phyloP scores from a whole-genome alignment of 768 basidiomycete genomes.

The Fibroporia radiculosa region DNA sequence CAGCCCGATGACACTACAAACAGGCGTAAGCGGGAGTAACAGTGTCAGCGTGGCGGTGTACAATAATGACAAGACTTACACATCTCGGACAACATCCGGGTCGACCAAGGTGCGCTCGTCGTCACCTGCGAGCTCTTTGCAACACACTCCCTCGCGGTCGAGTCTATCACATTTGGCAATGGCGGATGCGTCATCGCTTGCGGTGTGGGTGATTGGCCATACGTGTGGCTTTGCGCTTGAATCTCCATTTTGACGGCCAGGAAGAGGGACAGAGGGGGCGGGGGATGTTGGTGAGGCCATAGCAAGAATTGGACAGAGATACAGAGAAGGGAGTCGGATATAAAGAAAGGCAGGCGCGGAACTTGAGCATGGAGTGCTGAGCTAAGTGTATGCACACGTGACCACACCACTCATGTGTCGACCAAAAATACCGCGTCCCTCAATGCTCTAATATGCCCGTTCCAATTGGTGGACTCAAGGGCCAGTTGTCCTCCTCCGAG shows the following conservation, averaged over 20 bases:
- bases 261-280: slow-evolving; percentile 16
- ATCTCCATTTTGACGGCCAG: slow-evolving; percentile 12
- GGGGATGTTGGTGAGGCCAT: slow-evolving; percentile 6
- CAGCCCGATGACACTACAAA: slow-evolving; percentile 72
- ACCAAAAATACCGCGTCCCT: no score
- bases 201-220: slow-evolving; percentile 52
- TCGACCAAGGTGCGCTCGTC: slow-evolving; percentile 78
- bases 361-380: no score
- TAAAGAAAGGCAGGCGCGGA: no score
- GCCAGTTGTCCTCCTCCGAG: no score
- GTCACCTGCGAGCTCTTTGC: slow-evolving; percentile 76
- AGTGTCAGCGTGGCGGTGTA: not conserved
- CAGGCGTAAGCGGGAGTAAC: not conserved
- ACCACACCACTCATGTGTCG: no score
- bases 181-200: slow-evolving; percentile 31
- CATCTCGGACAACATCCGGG: slow-evolving; percentile 82
- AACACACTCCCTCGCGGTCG: slow-evolving; percentile 62
- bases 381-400: no score
- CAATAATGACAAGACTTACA: slow-evolving; percentile 40
- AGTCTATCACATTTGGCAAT: slow-evolving; percentile 52
- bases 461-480: no score
- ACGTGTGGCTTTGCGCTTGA: slow-evolving; percentile 41
- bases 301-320: no score
- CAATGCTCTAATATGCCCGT: no score
- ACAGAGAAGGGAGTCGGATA: no score